Evolutionary conservation across 495 filamentous ascomycete species (phyloP).

Genomic region (Neurospora cerealis): DNA sequence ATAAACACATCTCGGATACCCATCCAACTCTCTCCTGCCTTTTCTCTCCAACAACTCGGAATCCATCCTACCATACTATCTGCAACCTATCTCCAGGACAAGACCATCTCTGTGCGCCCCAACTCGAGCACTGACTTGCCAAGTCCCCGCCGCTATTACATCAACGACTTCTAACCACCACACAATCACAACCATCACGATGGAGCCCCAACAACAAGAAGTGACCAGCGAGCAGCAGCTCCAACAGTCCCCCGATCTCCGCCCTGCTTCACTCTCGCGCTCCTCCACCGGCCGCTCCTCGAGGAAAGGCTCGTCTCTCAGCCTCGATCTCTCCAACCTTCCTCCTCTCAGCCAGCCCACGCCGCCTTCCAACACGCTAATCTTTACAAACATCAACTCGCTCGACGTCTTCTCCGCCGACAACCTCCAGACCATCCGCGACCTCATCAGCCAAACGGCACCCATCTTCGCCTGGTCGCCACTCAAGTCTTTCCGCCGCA

Average conservation of each 20-base stretch:
- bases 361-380: conserved; percentile 83
- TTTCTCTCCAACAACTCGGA: neutral
- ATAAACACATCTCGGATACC: neutral
- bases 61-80: neutral
- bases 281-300: conserved; percentile 21
- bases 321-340: conserved; percentile 71
- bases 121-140: neutral
- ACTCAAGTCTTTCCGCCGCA: conserved; percentile 83
- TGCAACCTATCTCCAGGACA: neutral
- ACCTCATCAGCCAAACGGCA: conserved; percentile 55
- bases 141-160: neutral
- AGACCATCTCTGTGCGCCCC: neutral
- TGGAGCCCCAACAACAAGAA: neutral
- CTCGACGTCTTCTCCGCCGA: conserved; percentile 66
- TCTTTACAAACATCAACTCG: conserved; percentile 82
- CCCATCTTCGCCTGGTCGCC: conserved; percentile 83
- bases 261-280: conserved; percentile 22
- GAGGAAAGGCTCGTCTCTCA: conserved; percentile 46
- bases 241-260: conserved; percentile 4
- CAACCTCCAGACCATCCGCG: conserved; percentile 66
- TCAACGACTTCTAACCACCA: neutral
- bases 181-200: neutral
- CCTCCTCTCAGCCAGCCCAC: conserved; percentile 72
- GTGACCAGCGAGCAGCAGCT: neutral
- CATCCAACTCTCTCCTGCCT: neutral